Evolutionary conservation across 345 rosid genomes (phyloP).

Genomic region (Diplotaxis tenuifolia): DNA sequence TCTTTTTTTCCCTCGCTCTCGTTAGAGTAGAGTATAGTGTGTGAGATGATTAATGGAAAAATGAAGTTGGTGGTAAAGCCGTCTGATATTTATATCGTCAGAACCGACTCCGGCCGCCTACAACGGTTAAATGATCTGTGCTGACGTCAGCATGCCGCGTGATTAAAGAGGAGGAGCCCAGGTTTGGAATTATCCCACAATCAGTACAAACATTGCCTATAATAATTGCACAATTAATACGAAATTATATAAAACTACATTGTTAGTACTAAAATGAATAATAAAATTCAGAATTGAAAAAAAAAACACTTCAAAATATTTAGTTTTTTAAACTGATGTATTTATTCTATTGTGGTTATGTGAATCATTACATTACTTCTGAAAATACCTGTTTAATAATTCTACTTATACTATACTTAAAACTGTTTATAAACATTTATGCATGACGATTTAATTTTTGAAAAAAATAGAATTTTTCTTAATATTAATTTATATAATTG

Average conservation of each 20-base stretch:
- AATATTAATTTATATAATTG: too few species aligned
- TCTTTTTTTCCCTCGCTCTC: background rate
- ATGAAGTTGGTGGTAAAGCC: background rate
- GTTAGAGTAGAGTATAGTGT: background rate
- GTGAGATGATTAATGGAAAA: slow-evolving; percentile 5
- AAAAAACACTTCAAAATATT: background rate
- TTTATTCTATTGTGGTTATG: too few species aligned
- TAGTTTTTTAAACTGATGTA: too few species aligned
- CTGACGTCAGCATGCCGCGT: background rate
- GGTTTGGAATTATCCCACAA: background rate
- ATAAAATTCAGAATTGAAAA: too few species aligned
- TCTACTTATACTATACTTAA: too few species aligned
- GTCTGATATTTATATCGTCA: background rate
- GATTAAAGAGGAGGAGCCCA: background rate
- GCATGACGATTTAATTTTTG: too few species aligned
- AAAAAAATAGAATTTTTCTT: too few species aligned
- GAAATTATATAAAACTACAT: background rate
- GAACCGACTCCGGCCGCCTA: background rate
- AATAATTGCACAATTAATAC: background rate
- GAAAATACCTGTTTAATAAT: too few species aligned
- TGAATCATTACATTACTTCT: too few species aligned
- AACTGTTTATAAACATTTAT: too few species aligned
- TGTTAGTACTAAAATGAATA: background rate
- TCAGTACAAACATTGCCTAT: too few species aligned
- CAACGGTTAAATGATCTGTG: background rate